A percentile compares a stretch with the other conserved stretches of the same genome.
These are phyloP conservation scores for Osmanthus fragrans DNA, from an alignment of 257 asterid species.

Conservation along the genomic window DNA sequence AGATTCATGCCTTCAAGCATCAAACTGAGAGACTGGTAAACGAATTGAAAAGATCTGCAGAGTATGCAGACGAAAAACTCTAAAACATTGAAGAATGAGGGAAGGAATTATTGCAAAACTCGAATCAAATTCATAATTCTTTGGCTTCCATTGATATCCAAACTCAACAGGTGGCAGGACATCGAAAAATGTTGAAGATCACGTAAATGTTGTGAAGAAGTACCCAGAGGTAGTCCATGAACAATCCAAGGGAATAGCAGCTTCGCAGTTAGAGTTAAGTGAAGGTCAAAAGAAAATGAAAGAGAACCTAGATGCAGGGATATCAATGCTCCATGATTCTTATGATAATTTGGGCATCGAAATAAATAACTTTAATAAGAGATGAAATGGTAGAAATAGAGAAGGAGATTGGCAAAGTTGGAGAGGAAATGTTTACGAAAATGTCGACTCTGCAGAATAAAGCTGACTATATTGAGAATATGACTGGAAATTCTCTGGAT, in stretches of 20 bases:
- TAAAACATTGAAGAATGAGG: conserved; percentile 56
- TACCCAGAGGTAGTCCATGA: conserved; percentile 54
- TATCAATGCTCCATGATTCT: conserved; percentile 50
- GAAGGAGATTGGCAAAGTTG: conserved; percentile 68
- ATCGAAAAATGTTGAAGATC: conserved; percentile 53
- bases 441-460: conserved; percentile 58
- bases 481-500: conserved; percentile 64
- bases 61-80: conserved; percentile 62
- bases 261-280: conserved; percentile 59
- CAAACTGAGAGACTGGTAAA: conserved; percentile 83
- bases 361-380: conserved; percentile 46
- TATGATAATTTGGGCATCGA: conserved; percentile 54
- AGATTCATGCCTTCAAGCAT: conserved; percentile 68
- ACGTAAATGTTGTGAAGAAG: conserved; percentile 49
- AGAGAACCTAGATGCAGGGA: conserved; percentile 62
- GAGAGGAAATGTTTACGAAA: conserved; percentile 59
- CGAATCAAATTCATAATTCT: conserved; percentile 56
- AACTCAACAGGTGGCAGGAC: conserved; percentile 51
- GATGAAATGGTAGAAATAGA: conserved; percentile 66
- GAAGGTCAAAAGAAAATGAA: conserved; percentile 66
- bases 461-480: conserved; percentile 64
- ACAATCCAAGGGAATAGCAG: conserved; percentile 66
- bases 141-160: conserved; percentile 46
- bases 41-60: conserved; percentile 60
- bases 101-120: conserved; percentile 40